Percentiles rank a stretch among this genome's conserved stretches.
phyloP scores from a whole-genome alignment of 208 protist genomes.

The Leishmania aethiopica region DNA sequence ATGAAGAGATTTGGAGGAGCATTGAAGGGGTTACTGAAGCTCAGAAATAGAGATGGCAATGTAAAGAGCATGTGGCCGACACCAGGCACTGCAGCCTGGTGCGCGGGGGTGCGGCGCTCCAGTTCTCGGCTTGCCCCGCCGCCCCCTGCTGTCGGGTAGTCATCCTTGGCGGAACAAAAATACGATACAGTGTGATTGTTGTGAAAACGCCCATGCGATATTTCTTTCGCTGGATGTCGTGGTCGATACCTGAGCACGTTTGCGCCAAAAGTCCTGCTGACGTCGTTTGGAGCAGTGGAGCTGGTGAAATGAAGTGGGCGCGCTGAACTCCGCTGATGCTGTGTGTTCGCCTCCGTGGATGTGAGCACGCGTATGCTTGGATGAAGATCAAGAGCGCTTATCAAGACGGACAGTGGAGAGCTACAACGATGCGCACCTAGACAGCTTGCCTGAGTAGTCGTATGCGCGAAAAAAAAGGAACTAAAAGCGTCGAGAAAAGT shows the following conservation, averaged over 20 bases:
- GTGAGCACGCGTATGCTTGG: neutral
- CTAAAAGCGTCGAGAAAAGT: slow-evolving; percentile 41
- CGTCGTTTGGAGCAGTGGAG: neutral
- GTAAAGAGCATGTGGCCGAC: neutral
- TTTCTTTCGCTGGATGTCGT: neutral
- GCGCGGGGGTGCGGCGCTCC: neutral
- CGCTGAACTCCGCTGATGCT: neutral
- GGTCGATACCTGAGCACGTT: neutral
- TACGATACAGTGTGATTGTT: neutral
- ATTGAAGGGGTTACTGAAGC: neutral
- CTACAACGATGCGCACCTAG: neutral
- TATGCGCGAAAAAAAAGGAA: neutral
- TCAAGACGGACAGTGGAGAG: neutral
- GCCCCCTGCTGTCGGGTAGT: neutral
- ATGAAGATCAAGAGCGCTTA: neutral
- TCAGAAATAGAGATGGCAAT: neutral
- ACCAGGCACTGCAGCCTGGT: neutral
- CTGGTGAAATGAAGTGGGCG: neutral
- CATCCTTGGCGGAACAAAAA: neutral
- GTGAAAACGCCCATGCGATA: neutral
- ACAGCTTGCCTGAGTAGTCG: neutral
- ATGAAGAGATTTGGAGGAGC: neutral
- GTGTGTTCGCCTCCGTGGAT: neutral
- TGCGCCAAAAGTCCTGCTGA: neutral
- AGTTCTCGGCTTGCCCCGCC: neutral